Base-by-base conservation (phyloP, 2,329 filamentous ascomycete genomes). In the Incumbomyces delicatus region DNA sequence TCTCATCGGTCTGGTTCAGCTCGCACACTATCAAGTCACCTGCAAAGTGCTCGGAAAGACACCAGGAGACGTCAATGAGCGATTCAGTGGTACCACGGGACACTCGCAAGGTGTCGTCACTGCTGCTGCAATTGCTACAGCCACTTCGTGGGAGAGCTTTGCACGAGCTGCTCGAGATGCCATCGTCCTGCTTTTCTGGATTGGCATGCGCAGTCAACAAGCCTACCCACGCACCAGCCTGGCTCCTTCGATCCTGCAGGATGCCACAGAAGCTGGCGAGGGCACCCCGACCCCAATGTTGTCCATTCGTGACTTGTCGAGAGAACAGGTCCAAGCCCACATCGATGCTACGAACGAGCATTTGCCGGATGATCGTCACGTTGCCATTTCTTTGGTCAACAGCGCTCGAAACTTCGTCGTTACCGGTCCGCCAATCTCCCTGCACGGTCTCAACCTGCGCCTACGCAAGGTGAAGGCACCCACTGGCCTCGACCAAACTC, bases 261-360 rank as follows among this genome's bases (percentile, higher is more conserved):
- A 98, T 67, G 95, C 92, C 1, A 77, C 87, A 55, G 90, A 95
- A 63, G 83, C 92, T 64, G 90, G 92, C 44, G 92, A 98, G 69
- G 94, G 94, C n/a, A 78, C 77, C 5, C 92, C 94, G 1, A 96
- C 92, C 1, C 94, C 92, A 35, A 98, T 98, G 92, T 72, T 98
- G 56, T 96, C 92, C 60, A 94, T 98, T 56, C 87, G 92, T 41
- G 92, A 98, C 62, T 78, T 98, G 22, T 84, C 90, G 0, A 80
- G 85, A 60, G 77, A 82, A 36, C 85, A 94, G 56, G 87, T 98
- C 11, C 89, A 98, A 68, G 88, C 90, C 66, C 90, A 96, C 69
- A 94, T 98, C 57, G 85, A 96, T 68, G 85, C 85, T 12, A 98
- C 92, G 55, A 98, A 98, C 67, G 83, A 95, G 64, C 94, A 98